Evolutionary conservation across 306 rosid genomes (phyloP), one percentile per base, ranked within the genome.

Genomic region (Cucumis hystrix): DNA sequence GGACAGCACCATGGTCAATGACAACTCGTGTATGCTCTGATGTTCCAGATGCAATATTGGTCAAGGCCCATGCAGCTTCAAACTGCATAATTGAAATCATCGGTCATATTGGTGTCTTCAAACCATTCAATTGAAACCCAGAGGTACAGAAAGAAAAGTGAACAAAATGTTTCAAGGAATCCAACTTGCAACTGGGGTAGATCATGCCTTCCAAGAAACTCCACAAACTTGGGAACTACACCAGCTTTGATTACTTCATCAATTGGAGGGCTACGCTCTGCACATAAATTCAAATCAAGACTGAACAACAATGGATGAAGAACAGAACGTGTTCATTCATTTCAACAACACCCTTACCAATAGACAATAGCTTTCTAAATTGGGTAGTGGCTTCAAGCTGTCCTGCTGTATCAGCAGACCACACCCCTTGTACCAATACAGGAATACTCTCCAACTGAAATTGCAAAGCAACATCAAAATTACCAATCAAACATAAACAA

Each of bases 171-270:
- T 71, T 47, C 60, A 71, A 8, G 60, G 76, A 71, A 71, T 47
- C 76, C 76, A 49, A 89, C 94, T 89, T 89, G 94, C 76, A 89
- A 88, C 63, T 87, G 94, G 15, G 94, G 94, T 76, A 86, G 85
- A 80, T 87, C 91, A 78, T 89, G 90, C 89, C 94, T 83, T 30
- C 82, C 86, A 6, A 89, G 88, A 83, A 89, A 89, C 80, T 89
- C 87, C 8, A 89, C 90, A 74, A 89, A 89, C 14, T 88, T 86
- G 6, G 93, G 93, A 64, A 89, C 89, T 77, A 87, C 93, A 21
- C 93, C 93, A 28, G 93, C 83, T 78, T 89, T 90, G 71, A 89
- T 89, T 52, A 89, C 93, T 86, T 89, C 93, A 80, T 89, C 93
- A 72, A 89, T 89, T 4, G 93, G 93, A 59, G 93, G 93, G 78